These are phyloP conservation scores for Oxyria digyna DNA, from an alignment of 148 eudicot genomes.

Conservation along the genomic window DNA sequence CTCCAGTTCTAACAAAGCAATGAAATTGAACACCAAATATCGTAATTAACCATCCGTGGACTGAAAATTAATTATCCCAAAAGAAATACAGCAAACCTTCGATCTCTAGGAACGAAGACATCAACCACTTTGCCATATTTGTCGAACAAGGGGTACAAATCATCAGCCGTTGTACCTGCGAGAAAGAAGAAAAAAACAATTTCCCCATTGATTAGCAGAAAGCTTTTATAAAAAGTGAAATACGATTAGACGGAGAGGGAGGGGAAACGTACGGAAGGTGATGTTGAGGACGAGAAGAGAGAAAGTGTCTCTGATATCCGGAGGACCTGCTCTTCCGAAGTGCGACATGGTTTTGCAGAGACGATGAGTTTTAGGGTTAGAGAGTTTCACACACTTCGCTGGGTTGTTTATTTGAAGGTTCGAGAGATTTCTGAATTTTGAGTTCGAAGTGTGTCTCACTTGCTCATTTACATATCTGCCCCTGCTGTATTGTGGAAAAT, in stretches of 20 bases:
- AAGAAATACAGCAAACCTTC: conserved; percentile 27
- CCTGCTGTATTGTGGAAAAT: not conserved
- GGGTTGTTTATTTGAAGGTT: not conserved
- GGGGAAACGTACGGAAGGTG: conserved; percentile 38
- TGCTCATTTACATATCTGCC: not conserved
- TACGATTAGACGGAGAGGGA: not conserved
- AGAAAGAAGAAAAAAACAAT: not conserved
- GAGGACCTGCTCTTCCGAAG: conserved; percentile 71
- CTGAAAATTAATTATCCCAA: not conserved
- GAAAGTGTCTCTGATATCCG: conserved; percentile 62
- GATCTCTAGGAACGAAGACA: conserved; percentile 67
- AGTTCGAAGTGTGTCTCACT: not conserved
- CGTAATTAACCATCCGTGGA: not conserved
- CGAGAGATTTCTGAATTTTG: not conserved
- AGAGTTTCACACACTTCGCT: not conserved
- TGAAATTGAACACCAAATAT: not conserved
- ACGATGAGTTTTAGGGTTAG: not conserved
- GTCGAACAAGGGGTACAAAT: conserved; percentile 63
- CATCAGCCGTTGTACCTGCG: conserved; percentile 61
- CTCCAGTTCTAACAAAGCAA: conserved; percentile 60
- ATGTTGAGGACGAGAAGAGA: conserved; percentile 83
- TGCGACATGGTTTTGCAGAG: conserved; percentile 38
- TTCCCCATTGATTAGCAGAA: not conserved
- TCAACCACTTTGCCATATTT: conserved; percentile 74
- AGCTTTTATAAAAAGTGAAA: not conserved